Base-by-base conservation (phyloP, 495 filamentous ascomycete species). In the Talaromyces liani region DNA sequence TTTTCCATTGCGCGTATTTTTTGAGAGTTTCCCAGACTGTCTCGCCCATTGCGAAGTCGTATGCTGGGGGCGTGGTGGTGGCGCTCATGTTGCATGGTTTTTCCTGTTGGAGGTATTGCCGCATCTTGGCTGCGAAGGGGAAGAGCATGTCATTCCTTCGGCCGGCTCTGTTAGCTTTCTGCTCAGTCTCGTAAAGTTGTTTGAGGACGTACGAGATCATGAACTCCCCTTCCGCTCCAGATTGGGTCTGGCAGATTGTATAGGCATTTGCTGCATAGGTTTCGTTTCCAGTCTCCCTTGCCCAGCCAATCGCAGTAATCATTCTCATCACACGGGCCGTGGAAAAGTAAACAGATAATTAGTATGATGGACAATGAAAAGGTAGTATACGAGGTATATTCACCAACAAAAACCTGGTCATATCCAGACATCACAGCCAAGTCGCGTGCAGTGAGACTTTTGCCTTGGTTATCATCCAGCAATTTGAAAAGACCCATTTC, bases 371-470 rank as follows among this genome's bases (percentile, higher is more conserved):
- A 47, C 8, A 47, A 47, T n/a, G 41, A 47, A 2, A n/a, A 24
- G 22, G 22, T 24, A 47, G 18, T 18, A 47, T 47, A 47, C 18
- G 12, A 16, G 12, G 41, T 18, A 47, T 22, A 55, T 22, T 55
- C 53, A 55, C 53, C 53, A 55, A 55, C 24, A 27, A 55, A 55
- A 24, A 55, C 16, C 10, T 24, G 18, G 53, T n/a, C 53, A 55
- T 55, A 55, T 24, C 53, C 53, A 55, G 53, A 55, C 53, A 55
- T 55, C 53, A 0, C 53, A 55, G 53, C 53, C 53, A 55, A 55
- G 53, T 55, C 53, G 18, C 16, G 10, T 24, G 53, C 53, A 27
- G 53, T 55, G 20, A 55, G 53, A 27, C 6, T 55, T 55, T 55
- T 55, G 24, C 53, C 53, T 27, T 55, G 16, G 53, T 55, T 22